Evolutionary conservation across 352 stramenopile species (phyloP).

Genomic region (Globisporangium parvum): DNA sequence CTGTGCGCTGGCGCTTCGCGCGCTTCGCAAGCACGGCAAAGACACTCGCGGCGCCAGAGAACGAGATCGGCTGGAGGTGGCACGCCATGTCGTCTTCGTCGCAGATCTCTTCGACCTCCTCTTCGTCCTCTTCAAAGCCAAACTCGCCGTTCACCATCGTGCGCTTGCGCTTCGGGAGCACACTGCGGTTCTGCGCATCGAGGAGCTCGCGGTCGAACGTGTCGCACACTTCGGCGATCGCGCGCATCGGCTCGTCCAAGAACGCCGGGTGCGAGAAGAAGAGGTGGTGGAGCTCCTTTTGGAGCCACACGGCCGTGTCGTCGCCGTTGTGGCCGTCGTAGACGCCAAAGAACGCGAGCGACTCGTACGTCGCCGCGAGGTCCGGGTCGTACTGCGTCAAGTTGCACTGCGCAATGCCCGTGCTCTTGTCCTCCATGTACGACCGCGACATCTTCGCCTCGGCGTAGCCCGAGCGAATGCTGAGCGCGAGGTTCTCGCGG

Average conservation of each 20-base stretch:
- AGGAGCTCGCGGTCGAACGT: constrained; percentile 70
- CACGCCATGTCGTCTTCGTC: constrained; percentile 43
- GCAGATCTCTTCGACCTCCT: constrained; percentile 28
- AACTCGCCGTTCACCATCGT: constrained; percentile 32
- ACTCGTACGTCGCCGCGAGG: constrained; percentile 31
- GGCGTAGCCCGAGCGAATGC: constrained; percentile 74
- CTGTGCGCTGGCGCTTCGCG: constrained; percentile 9
- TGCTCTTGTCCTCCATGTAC: constrained; percentile 86
- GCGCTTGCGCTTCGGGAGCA: constrained; percentile 59
- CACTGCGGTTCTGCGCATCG: constrained; percentile 64
- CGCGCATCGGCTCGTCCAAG: constrained; percentile 33
- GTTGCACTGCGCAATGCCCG: constrained; percentile 41
- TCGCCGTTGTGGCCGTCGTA: constrained; percentile 88
- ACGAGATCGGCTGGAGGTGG: constrained; percentile 75
- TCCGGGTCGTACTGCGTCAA: constrained; percentile 33
- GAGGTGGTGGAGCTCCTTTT: constrained; percentile 73
- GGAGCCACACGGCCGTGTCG: constrained; percentile 67
- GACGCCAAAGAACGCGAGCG: constrained; percentile 75
- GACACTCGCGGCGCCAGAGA: constrained; percentile 70
- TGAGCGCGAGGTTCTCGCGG: constrained; percentile 66
- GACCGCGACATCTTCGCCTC: constrained; percentile 79
- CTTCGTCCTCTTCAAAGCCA: constrained; percentile 15
- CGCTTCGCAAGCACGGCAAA: constrained; percentile 56
- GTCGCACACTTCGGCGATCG: constrained; percentile 56
- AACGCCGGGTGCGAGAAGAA: constrained; percentile 62